These are phyloP conservation scores for Didymella glomerata DNA, from an alignment of 2,329 filamentous ascomycete genomes.

Conservation along the genomic window DNA sequence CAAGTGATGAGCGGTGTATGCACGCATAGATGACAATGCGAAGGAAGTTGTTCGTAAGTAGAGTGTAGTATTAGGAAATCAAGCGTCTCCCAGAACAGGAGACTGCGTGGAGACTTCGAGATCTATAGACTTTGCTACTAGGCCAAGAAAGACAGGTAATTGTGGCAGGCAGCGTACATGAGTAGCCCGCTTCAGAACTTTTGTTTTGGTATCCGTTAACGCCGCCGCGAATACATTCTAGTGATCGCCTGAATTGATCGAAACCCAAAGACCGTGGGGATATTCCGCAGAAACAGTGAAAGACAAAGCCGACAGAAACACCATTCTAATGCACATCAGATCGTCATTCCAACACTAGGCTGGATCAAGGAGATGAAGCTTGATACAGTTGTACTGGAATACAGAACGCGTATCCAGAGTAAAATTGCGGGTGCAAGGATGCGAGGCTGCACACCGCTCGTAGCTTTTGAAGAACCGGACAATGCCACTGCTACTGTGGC, in stretches of 20 bases:
- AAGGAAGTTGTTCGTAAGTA: constrained; percentile 13
- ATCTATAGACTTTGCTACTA: constrained; percentile 26
- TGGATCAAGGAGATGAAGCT: constrained; percentile 40
- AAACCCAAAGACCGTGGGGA: constrained; percentile 27
- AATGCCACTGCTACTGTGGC: constrained; percentile 14
- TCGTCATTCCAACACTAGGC: constrained; percentile 41
- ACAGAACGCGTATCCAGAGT: constrained; percentile 31
- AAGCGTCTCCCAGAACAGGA: constrained; percentile 8
- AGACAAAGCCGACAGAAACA: constrained; percentile 31
- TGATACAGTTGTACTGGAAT: constrained; percentile 41
- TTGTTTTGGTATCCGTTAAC: constrained; percentile 36
- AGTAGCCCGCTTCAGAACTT: constrained; percentile 32
- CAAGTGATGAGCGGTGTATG: constrained; percentile 1
- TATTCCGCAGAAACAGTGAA: constrained; percentile 34
- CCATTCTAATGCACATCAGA: constrained; percentile 48
- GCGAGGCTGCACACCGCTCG: constrained; percentile 12
- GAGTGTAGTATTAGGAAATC: constrained; percentile 31
- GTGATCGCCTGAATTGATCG: constrained; percentile 22
- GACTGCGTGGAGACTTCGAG: constrained; percentile 3
- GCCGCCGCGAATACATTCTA: constrained; percentile 35
- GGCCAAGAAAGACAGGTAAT: constrained; percentile 11
- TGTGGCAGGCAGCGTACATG: constrained; percentile 24
- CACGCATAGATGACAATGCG: neutral
- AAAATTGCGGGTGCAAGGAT: constrained; percentile 11
- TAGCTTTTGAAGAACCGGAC: constrained; percentile 10